Evolutionary conservation across 306 rosid genomes (phyloP).

Genomic region (Prunus mume): DNA sequence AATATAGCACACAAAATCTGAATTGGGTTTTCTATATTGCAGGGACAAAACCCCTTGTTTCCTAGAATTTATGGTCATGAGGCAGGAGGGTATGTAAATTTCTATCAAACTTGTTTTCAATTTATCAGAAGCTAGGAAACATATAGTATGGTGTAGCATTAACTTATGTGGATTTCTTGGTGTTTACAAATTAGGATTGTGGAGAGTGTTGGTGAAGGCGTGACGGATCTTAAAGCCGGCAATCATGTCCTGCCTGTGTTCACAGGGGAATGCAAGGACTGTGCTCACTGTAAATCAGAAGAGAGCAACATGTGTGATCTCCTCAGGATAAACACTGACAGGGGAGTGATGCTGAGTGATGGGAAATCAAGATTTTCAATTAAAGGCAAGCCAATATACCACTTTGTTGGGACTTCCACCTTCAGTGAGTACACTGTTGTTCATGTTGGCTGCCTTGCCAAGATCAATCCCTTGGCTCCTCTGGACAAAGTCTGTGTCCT

Average conservation of each 20-base stretch:
- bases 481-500: constrained; percentile 61
- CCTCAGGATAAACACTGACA: background rate
- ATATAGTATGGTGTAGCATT: no score
- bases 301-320: constrained; percentile 48
- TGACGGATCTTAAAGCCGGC: constrained; percentile 50
- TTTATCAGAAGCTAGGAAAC: no score
- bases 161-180: background rate
- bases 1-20: background rate
- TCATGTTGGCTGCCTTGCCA: constrained; percentile 47
- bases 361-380: constrained; percentile 51
- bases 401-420: constrained; percentile 49
- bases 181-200: constrained; percentile 30
- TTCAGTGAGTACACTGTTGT: constrained; percentile 66
- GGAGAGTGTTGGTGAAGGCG: constrained; percentile 63
- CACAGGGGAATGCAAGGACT: constrained; percentile 47
- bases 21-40: background rate
- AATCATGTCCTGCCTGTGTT: constrained; percentile 62
- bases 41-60: constrained; percentile 15
- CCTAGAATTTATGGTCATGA: constrained; percentile 51
- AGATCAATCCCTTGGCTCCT: constrained; percentile 40
- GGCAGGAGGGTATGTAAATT: constrained; percentile 53
- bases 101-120: background rate
- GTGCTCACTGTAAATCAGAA: constrained; percentile 49
- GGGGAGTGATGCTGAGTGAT: constrained; percentile 45
- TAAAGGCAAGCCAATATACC: constrained; percentile 46